Conservation (phyloP, 192 early-diverging fungal genomes). For the Jimgerdemannia lactiflua region DNA sequence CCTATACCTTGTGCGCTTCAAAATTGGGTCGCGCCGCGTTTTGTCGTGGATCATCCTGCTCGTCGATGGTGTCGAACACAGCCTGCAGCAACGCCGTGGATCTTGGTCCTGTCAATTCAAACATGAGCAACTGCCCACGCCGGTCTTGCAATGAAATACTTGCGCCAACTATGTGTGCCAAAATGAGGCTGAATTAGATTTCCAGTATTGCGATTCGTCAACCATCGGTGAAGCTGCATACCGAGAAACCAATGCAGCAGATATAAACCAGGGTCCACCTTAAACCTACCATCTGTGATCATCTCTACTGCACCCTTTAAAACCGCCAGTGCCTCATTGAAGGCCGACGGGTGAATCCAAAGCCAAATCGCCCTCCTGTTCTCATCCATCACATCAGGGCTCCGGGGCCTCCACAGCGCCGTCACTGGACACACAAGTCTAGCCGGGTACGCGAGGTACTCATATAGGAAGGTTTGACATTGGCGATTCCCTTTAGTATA, state of each 20-base stretch:
- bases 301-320: constrained; percentile 28
- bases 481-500: constrained; percentile 58
- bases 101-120: constrained; percentile 88
- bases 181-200: too few relatives aligned
- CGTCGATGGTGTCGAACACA: background rate
- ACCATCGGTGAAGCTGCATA: too few relatives aligned
- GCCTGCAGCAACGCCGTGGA: constrained; percentile 72
- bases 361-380: constrained; percentile 61
- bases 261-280: too few relatives aligned
- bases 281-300: constrained; percentile 6
- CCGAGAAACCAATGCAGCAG: too few relatives aligned
- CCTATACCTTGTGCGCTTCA: constrained; percentile 6
- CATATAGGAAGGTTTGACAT: constrained; percentile 54
- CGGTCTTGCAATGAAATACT: constrained; percentile 41
- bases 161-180: background rate
- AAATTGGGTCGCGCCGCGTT: background rate
- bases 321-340: constrained; percentile 33
- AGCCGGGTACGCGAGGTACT: constrained; percentile 49
- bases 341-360: constrained; percentile 76
- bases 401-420: constrained; percentile 69
- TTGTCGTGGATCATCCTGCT: background rate
- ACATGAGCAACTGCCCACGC: constrained; percentile 59
- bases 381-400: background rate
- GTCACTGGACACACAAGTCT: constrained; percentile 67
- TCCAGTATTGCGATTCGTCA: too few relatives aligned